Base-by-base conservation (phyloP, 495 filamentous ascomycete species). In the Gamarada debralockiae region DNA sequence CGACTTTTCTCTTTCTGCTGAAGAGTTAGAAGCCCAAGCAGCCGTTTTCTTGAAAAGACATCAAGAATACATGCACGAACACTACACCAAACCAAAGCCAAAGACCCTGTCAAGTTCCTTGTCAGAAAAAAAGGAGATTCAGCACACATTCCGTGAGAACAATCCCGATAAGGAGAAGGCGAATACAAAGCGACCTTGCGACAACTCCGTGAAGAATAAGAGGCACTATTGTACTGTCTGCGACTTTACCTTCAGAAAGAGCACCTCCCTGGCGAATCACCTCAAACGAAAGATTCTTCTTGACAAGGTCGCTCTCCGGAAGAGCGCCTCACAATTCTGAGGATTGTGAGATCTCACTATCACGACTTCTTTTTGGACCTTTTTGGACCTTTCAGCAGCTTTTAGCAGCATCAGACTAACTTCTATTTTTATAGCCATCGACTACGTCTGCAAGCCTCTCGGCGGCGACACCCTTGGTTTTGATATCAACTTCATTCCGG, bases 401-500 rank as follows among this genome's bases (percentile, higher is more conserved):
- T 41, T 23, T 4, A 33, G 27, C 22, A 29, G 27, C 8, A 29
- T 33, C 23, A 49, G 15, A 38, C 46, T 49, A 49, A 49, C 46
- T 49, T 14, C 21, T 49, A 21, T 36, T 38, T 37, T 10, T 21
- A 49, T 37, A 23, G 84, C 81, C 2, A 86, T 99, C 59, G 93
- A 97, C 64, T 99, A 97, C 65, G 90, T 90, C 46, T 95, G 93
- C 76, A 99, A 99, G 69, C 93, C 93, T 9, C 81, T 99, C 40
- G 93, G 95, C 56, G 95, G 95, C 54, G 95, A 97, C 36, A 87
- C 77, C 8, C 86, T 99, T 52, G 93, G 93, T 44, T 96, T 99
- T 66, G 93, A 99, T 66, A 96, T 99, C 73, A 96, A 96, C 70
- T 96, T 97, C 72, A 92, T 99, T 55, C 93, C 95, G 22, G 92